A percentile compares a stretch with the other conserved stretches of the same genome.
phyloP scores from a whole-genome alignment of 2,329 filamentous ascomycete species.

The Fusarium compactum region DNA sequence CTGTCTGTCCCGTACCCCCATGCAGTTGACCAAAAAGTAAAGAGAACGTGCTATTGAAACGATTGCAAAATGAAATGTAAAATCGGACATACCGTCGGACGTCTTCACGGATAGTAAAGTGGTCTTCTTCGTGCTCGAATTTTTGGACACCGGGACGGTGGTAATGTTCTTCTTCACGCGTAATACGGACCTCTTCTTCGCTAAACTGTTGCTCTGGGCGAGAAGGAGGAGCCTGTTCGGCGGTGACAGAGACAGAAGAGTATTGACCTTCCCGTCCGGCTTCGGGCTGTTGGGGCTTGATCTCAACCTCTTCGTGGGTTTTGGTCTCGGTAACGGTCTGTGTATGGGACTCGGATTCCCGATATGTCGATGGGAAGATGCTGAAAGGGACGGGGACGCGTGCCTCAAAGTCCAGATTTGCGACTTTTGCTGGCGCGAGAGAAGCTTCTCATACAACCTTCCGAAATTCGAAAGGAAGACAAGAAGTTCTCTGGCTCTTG shows the following conservation, averaged over 20 bases:
- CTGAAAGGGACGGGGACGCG: slow-evolving; percentile 99
- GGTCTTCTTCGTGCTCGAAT: slow-evolving; percentile 45
- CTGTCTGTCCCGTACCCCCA: not conserved
- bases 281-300: slow-evolving; percentile 79
- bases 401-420: slow-evolving; percentile 99
- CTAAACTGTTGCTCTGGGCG: slow-evolving; percentile 72
- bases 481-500: slow-evolving; percentile 76
- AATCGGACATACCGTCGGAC: slow-evolving; percentile 61
- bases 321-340: slow-evolving; percentile 67
- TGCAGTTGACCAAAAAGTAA: slow-evolving; percentile 6
- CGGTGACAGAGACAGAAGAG: slow-evolving; percentile 77
- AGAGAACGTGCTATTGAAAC: not conserved
- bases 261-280: slow-evolving; percentile 98
- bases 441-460: slow-evolving; percentile 74
- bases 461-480: slow-evolving; percentile 75
- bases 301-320: slow-evolving; percentile 90
- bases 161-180: slow-evolving; percentile 81
- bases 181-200: slow-evolving; percentile 87
- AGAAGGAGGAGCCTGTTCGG: slow-evolving; percentile 72
- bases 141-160: slow-evolving; percentile 75
- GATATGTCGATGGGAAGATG: slow-evolving; percentile 99
- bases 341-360: slow-evolving; percentile 66
- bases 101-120: slow-evolving; percentile 60
- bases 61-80: slow-evolving; percentile 16
- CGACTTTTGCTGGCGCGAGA: slow-evolving; percentile 78